A percentile compares a stretch with the other conserved stretches of the same genome.
phyloP scores from a whole-genome alignment of 352 stramenopile genomes.

The Globisporangium paroecandrum region DNA sequence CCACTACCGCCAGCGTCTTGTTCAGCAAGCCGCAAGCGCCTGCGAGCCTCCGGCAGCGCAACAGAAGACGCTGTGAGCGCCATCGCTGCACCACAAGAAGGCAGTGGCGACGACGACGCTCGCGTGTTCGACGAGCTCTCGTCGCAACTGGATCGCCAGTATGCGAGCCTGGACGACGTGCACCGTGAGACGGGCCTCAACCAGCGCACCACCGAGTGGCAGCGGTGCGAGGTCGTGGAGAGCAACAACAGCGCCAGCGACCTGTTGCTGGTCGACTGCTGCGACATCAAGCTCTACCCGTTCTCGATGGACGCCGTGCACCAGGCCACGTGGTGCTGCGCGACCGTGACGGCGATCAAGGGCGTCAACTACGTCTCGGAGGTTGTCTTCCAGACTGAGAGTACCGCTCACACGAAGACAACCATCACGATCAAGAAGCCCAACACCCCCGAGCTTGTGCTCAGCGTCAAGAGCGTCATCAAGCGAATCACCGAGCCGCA shows the following conservation, averaged over 20 bases:
- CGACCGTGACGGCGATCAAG: neutral
- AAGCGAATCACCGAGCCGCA: neutral
- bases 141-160: neutral
- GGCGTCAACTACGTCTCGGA: neutral
- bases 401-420: slow-evolving; percentile 1
- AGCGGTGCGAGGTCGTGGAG: neutral
- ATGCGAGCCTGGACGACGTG: neutral
- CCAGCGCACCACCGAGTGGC: neutral
- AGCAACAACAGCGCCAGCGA: neutral
- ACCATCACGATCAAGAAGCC: slow-evolving; percentile 3
- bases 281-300: neutral
- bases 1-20: neutral
- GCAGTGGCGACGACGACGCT: neutral
- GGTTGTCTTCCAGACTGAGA: neutral
- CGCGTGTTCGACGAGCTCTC: neutral
- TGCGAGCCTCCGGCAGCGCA: neutral
- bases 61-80: neutral
- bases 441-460: neutral
- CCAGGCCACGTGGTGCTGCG: neutral
- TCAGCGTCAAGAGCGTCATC: neutral
- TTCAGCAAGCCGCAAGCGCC: neutral
- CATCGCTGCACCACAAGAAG: neutral
- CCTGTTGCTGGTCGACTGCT: neutral
- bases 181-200: neutral
- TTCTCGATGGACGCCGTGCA: neutral